A percentile compares a stretch with the other conserved stretches of the same genome.
Evolutionary conservation across 345 rosid genomes (phyloP).

Genomic region (Reutealis trisperma): DNA sequence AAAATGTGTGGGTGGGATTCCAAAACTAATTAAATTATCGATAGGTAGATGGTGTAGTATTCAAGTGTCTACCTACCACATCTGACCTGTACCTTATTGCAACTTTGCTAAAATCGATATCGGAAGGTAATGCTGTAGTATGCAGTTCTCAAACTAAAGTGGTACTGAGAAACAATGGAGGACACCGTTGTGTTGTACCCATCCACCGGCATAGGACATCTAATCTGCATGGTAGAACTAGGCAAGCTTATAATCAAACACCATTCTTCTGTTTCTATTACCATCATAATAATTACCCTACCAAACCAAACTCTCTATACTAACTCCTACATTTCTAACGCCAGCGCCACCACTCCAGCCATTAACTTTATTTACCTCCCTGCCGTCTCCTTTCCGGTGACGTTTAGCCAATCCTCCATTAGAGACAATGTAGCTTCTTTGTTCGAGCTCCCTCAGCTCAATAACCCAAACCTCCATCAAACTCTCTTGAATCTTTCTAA

Average conservation of each 20-base stretch:
- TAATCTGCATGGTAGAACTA: constrained; percentile 34
- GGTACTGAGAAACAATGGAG: background rate
- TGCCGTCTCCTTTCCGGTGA: constrained; percentile 17
- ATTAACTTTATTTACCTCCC: constrained; percentile 55
- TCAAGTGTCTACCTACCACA: no score
- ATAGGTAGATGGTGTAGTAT: no score
- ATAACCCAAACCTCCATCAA: constrained; percentile 42
- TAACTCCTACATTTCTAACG: no score
- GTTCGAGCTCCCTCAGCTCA: constrained; percentile 33
- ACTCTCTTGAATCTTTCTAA: constrained; percentile 41
- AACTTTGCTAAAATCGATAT: no score
- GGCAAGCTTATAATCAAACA: constrained; percentile 24
- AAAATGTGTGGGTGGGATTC: no score
- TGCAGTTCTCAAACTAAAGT: no score
- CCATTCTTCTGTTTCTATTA: background rate
- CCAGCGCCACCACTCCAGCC: constrained; percentile 31
- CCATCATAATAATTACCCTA: background rate
- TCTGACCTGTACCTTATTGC: no score
- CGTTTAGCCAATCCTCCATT: constrained; percentile 27
- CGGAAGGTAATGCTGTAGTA: no score
- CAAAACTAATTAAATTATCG: no score
- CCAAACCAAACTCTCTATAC: background rate
- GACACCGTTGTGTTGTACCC: constrained; percentile 24
- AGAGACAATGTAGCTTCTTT: constrained; percentile 35
- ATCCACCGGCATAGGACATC: constrained; percentile 36